Base-by-base conservation (phyloP, 2,329 filamentous ascomycete species). In the Teratosphaeria zuluensis region DNA sequence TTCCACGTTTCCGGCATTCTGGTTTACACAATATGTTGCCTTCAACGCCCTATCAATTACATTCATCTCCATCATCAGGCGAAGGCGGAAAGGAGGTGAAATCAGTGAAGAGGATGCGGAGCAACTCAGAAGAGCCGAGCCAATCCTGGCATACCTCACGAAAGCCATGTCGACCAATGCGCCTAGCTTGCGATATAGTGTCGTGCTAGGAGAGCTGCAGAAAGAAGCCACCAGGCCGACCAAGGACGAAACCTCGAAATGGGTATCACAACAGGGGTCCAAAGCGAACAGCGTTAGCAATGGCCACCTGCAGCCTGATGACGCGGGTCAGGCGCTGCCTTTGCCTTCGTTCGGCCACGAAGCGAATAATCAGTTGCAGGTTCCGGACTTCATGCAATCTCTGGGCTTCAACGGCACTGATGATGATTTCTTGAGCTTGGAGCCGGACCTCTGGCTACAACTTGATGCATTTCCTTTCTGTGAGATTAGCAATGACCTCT, bases 11-110 rank as follows among this genome's bases (percentile, higher is more conserved):
- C 74, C 78, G 56, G 76, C 77, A 0, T 76, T 80, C 46, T 81
- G 80, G 77, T 81, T 78, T 66, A 81, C 77, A 28, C 77, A 80
- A 42, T 81, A 81, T 61, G 78, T 81, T 3, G 76, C 78, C 0
- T 82, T 82, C 58, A 82, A 79, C 61, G 79, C 80, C 0, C 72
- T 83, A 0, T 78, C 78, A 0, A 78, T 82, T 3, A 69, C 81
- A 0, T 83, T 82, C 58, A 76, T 83, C 2, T 81, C 78, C 72
- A 72, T 79, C 52, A 82, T 83, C 16, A 79, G 81, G 63, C 74
- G 65, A 21, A 64, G 66, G 16, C 33, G 67, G 12, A 56, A 63
- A 2, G 48, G 53, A 2, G 35, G 63, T 8, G 32, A 51, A 38
- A 42, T 56, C 12, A 54, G 46, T 21, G 57, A 58, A 35, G 31